Percentiles rank a stretch among this genome's conserved stretches.
Conservation (phyloP, 495 filamentous ascomycete genomes). For the Trichoderma asperelloides region DNA sequence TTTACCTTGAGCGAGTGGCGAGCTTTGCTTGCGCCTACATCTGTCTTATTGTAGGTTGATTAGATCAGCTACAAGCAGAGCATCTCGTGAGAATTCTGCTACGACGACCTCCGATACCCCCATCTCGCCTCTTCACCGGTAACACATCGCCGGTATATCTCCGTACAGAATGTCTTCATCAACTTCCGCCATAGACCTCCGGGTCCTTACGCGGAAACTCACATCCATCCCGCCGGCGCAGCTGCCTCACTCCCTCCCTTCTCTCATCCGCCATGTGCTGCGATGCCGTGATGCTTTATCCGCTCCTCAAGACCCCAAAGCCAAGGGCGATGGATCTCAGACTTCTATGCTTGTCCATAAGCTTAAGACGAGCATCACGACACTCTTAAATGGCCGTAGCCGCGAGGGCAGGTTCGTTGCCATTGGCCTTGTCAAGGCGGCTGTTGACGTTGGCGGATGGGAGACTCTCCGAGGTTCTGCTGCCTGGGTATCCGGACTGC, state of each 20-base stretch:
- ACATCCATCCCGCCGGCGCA: conserved; percentile 53
- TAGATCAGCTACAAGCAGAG: background rate
- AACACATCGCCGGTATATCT: background rate
- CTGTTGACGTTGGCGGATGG: conserved; percentile 72
- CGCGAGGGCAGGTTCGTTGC: conserved; percentile 66
- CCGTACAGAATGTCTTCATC: background rate
- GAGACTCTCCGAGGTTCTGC: conserved; percentile 61
- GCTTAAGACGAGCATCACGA: conserved; percentile 65
- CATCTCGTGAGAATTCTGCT: background rate
- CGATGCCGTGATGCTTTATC: conserved; percentile 53
- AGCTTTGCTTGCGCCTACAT: background rate
- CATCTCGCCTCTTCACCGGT: background rate
- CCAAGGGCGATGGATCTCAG: conserved; percentile 50
- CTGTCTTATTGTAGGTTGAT: background rate
- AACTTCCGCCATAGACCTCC: conserved; percentile 40
- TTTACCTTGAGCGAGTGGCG: background rate
- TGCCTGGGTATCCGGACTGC: conserved; percentile 62
- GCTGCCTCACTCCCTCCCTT: conserved; percentile 53
- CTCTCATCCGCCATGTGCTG: conserved; percentile 50
- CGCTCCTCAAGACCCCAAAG: conserved; percentile 35
- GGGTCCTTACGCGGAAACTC: conserved; percentile 58
- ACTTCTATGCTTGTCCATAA: conserved; percentile 60
- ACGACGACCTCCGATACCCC: background rate
- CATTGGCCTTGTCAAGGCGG: conserved; percentile 67
- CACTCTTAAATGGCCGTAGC: conserved; percentile 63